Percentiles rank a stretch among this genome's conserved stretches.
These are phyloP conservation scores for Trametes cubensis DNA, from an alignment of 768 basidiomycete species.

Conservation along the genomic window DNA sequence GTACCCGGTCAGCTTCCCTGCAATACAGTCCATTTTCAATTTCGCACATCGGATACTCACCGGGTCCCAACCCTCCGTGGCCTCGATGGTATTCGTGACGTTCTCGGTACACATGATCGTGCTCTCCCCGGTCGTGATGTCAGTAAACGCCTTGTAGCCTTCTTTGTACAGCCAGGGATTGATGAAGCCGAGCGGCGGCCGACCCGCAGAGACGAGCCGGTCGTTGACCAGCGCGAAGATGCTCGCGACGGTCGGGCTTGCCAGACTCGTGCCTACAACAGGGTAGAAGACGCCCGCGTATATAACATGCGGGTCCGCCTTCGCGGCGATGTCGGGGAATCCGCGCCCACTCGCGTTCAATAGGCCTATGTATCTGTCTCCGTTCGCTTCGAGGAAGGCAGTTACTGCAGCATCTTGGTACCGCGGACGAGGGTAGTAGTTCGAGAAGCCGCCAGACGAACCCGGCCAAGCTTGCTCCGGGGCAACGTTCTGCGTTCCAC, in stretches of 20 bases:
- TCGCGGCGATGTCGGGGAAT: too few relatives aligned
- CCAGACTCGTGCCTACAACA: too few relatives aligned
- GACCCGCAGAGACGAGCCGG: conserved; percentile 29
- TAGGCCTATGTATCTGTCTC: too few relatives aligned
- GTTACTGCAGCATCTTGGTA: too few relatives aligned
- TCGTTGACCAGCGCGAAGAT: conserved; percentile 59
- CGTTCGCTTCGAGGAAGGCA: too few relatives aligned
- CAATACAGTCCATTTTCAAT: background rate
- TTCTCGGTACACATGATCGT: conserved; percentile 27
- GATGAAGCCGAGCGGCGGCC: conserved; percentile 38
- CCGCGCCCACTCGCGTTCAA: too few relatives aligned
- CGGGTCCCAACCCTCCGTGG: conserved; percentile 37
- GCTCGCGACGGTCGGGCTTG: conserved; percentile 63
- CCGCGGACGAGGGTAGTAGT: too few relatives aligned
- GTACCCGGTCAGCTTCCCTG: background rate
- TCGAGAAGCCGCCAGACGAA: too few relatives aligned
- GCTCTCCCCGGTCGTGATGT: conserved; percentile 23
- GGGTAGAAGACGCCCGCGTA: too few relatives aligned
- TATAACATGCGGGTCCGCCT: too few relatives aligned
- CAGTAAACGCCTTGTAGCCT: conserved; percentile 28
- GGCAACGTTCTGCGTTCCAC: too few relatives aligned
- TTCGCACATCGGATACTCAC: conserved; percentile 22
- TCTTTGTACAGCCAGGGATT: conserved; percentile 38
- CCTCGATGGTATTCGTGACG: conserved; percentile 37
- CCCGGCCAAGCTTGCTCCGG: too few relatives aligned